Evolutionary conservation across 257 asterid species (phyloP).

Genomic region (Orobanche coerulescens): DNA sequence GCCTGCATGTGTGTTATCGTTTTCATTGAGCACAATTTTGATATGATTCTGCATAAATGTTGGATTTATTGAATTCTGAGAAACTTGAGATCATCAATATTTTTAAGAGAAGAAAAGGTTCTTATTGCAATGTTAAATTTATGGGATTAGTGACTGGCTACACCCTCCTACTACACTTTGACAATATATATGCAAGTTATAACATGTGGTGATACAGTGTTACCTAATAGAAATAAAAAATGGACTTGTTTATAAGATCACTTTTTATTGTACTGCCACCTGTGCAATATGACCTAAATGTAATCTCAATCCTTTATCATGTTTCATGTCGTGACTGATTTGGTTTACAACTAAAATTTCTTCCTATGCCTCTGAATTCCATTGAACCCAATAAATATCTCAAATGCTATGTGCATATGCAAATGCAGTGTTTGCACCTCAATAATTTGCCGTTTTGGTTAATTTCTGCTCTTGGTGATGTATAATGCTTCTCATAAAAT

Average conservation of each 20-base stretch:
- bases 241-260: not conserved
- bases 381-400: constrained; percentile 1
- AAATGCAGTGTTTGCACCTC: not conserved
- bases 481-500: constrained; percentile 17
- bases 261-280: not conserved
- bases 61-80: not conserved
- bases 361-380: no score
- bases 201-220: not conserved
- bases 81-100: constrained; percentile 4
- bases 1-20: no score
- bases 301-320: not conserved
- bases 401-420: not conserved
- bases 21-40: not conserved
- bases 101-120: not conserved
- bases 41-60: not conserved
- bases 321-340: not conserved
- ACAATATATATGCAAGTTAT: not conserved
- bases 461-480: not conserved
- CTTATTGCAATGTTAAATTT: not conserved
- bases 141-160: no score
- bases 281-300: not conserved
- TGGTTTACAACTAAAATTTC: not conserved
- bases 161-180: not conserved
- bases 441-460: not conserved
- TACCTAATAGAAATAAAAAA: not conserved